These are phyloP conservation scores for Zymoseptoria ardabiliae DNA, from an alignment of 2,329 filamentous ascomycete species.

Conservation along the genomic window DNA sequence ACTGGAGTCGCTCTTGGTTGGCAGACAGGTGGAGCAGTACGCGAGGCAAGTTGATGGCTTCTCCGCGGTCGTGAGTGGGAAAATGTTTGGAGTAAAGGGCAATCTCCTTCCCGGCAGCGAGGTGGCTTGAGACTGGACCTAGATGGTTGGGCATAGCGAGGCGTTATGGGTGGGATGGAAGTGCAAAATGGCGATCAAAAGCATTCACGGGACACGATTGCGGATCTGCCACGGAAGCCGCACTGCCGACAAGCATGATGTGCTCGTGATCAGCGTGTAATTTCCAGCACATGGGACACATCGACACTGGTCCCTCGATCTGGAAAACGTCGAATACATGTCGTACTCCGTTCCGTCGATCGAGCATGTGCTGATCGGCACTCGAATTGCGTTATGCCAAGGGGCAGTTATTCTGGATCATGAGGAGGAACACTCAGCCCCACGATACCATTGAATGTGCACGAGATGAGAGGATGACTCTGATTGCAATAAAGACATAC, in stretches of 20 bases:
- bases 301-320: background rate
- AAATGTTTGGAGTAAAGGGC: constrained; percentile 94
- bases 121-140: constrained; percentile 15
- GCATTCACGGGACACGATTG: background rate
- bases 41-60: constrained; percentile 95
- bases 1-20: constrained; percentile 89
- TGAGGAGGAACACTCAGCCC: background rate
- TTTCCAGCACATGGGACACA: background rate
- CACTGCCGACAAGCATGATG: background rate
- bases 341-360: background rate
- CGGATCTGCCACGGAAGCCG: background rate
- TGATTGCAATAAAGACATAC: background rate
- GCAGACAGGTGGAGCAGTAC: constrained; percentile 95
- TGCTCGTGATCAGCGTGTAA: background rate
- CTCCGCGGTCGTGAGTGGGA: constrained; percentile 80
- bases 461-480: background rate
- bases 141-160: constrained; percentile 17
- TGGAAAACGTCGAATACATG: background rate
- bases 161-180: constrained; percentile 10
- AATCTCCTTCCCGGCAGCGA: constrained; percentile 53
- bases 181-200: background rate
- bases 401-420: background rate
- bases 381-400: background rate
- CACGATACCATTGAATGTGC: background rate
- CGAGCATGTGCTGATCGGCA: background rate